Evolutionary conservation across 768 basidiomycete genomes (phyloP), one percentile per base, ranked within the genome.

Genomic region (Gymnopilus dilepis): DNA sequence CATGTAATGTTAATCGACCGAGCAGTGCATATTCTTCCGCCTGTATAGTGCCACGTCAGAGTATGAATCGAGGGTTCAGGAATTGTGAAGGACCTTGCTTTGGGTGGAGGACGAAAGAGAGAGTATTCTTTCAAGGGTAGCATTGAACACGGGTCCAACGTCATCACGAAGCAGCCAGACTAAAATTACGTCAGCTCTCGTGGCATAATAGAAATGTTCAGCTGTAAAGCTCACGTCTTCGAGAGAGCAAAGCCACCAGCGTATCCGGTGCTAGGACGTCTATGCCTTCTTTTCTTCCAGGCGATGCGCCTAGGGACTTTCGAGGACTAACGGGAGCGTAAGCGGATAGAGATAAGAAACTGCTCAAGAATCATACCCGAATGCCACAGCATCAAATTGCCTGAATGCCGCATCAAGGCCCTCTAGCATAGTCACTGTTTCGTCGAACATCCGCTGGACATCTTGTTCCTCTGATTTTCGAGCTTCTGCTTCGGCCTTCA

Each of bases 1-100:
- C 84, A 55, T 92, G 86, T 28, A 98, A 75, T 0, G 87, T 88
- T n/a, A 97, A 76, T 64, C 85, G 88, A 0, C 90, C 95, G 69
- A 92, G 81, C 0, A 97, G 76, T 3, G 84, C 81, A 65, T 86
- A 84, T 69, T 93, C 88, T 69, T 93, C 90, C 9, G 88, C 88
- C 91, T 95, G 59, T 33, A 38, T 48, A 37, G 0, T 31, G 31
- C 17, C 21, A 54, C 19, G 34, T 56, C 33, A 47, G 43, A 6
- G 45, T 51, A 6, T 50, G 28, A 12, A 8, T 12, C 28, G 5
- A 28, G 21, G 40, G 17, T 1, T 19, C 12, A 15, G 19, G n/a
- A 50, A 24, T 42, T 51, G 11, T 21, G 62, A 26, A 75, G 15
- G 53, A 89, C 89, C 77, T 89, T 87, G 8, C 80, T 85, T 31